phyloP scores from a whole-genome alignment of 2,329 filamentous ascomycete genomes.

The Karstenula rhodostoma region DNA sequence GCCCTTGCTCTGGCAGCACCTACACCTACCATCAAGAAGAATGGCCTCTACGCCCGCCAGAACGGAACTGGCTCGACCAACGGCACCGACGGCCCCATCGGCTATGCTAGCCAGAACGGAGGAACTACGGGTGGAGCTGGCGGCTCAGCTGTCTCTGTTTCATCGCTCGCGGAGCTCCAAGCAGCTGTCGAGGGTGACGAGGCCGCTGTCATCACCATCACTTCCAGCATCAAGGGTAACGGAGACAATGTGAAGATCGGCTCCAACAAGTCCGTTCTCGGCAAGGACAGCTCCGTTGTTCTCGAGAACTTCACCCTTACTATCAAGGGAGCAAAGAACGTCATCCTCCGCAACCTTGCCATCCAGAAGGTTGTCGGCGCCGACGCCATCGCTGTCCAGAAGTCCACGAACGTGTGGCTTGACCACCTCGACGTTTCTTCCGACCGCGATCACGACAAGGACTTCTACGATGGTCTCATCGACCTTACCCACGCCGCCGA shows the following conservation, averaged over 20 bases:
- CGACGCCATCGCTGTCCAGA: conserved; percentile 62
- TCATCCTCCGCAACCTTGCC: conserved; percentile 66
- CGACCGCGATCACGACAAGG: conserved; percentile 68
- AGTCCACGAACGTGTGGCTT: conserved; percentile 65
- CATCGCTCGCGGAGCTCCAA: conserved; percentile 50
- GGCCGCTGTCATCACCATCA: conserved; percentile 57
- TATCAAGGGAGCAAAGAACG: conserved; percentile 60
- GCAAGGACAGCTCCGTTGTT: conserved; percentile 56
- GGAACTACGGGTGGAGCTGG: conserved; percentile 52
- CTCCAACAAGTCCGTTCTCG: conserved; percentile 62
- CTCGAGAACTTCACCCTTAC: conserved; percentile 59
- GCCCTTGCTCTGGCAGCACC: conserved; percentile 46
- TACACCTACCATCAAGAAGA: conserved; percentile 34
- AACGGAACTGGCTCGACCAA: conserved; percentile 12
- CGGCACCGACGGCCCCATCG: conserved; percentile 38
- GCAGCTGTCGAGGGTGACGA: conserved; percentile 55
- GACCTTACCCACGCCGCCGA: conserved; percentile 71
- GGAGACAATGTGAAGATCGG: conserved; percentile 54
- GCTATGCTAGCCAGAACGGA: conserved; percentile 46
- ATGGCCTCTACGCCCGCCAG: conserved; percentile 22
- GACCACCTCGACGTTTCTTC: conserved; percentile 73
- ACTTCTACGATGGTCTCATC: conserved; percentile 74
- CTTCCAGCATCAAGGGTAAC: conserved; percentile 54
- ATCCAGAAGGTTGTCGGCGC: conserved; percentile 60
- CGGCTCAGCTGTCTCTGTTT: conserved; percentile 46